These are phyloP conservation scores for Aquilaria yunnanensis DNA, from an alignment of 345 rosid species.

Conservation along the genomic window DNA sequence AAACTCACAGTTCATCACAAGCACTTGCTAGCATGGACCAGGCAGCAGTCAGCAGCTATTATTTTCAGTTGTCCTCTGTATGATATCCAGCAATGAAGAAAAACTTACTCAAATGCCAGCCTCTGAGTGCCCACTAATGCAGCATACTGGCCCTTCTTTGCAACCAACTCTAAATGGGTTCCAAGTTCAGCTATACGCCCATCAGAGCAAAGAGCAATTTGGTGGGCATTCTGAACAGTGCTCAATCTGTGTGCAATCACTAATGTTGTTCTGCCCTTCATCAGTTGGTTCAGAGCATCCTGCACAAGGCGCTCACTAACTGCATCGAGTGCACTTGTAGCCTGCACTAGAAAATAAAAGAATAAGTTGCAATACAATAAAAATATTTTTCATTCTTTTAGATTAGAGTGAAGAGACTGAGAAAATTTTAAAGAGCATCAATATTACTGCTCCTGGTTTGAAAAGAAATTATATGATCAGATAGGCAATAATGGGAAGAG, in stretches of 20 bases:
- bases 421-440: no score
- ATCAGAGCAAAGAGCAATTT: slow-evolving; percentile 73
- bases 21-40: no score
- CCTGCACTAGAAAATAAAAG: slow-evolving; percentile 34
- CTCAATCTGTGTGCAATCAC: slow-evolving; percentile 93
- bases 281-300: slow-evolving; percentile 70
- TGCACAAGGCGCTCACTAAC: slow-evolving; percentile 86
- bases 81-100: background rate
- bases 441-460: no score
- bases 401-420: no score
- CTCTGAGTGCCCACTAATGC: slow-evolving; percentile 82
- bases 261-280: slow-evolving; percentile 84
- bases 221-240: slow-evolving; percentile 88
- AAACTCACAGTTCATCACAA: no score
- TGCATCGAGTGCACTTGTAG: slow-evolving; percentile 92
- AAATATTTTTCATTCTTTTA: no score
- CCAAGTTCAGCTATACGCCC: slow-evolving; percentile 80
- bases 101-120: slow-evolving; percentile 70
- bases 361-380: background rate
- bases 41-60: no score
- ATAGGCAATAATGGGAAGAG: slow-evolving; percentile 1
- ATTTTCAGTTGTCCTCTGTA: no score
- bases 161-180: slow-evolving; percentile 65
- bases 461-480: background rate
- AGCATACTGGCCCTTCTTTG: slow-evolving; percentile 72